These are phyloP conservation scores for Geranomyces variabilis DNA, from an alignment of 192 early-diverging fungal genomes.

Conservation along the genomic window DNA sequence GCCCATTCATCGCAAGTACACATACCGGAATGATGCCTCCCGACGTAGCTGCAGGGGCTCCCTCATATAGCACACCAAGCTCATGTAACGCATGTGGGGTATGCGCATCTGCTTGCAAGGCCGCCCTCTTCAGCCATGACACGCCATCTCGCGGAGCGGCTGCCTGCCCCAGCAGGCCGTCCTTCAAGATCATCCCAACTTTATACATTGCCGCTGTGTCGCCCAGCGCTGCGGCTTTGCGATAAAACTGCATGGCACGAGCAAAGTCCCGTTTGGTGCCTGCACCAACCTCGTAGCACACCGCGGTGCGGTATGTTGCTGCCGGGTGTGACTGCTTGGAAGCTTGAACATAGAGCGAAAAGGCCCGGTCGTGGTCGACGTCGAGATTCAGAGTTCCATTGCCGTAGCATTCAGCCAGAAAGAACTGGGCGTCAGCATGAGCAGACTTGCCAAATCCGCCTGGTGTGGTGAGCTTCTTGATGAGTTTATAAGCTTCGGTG, in stretches of 20 bases:
- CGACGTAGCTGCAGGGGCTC: constrained; percentile 43
- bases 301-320: constrained; percentile 91
- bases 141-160: constrained; percentile 88
- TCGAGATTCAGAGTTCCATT: constrained; percentile 78
- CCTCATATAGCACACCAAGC: constrained; percentile 85
- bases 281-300: constrained; percentile 93
- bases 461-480: constrained; percentile 75
- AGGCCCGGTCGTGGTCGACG: constrained; percentile 87
- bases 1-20: no score
- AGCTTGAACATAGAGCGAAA: constrained; percentile 87
- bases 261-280: constrained; percentile 84
- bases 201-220: constrained; percentile 98
- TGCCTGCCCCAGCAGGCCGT: constrained; percentile 76
- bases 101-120: constrained; percentile 81
- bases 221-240: constrained; percentile 87
- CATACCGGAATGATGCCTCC: constrained; percentile 50
- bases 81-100: constrained; percentile 95
- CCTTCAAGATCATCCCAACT: constrained; percentile 88
- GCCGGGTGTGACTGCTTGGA: constrained; percentile 90
- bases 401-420: constrained; percentile 86
- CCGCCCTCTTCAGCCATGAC: constrained; percentile 93
- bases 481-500: constrained; percentile 79
- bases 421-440: constrained; percentile 90
- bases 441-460: constrained; percentile 62
- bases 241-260: constrained; percentile 87